Evolutionary conservation across 495 filamentous ascomycete species (phyloP).

Genomic region (Neurospora sp.): DNA sequence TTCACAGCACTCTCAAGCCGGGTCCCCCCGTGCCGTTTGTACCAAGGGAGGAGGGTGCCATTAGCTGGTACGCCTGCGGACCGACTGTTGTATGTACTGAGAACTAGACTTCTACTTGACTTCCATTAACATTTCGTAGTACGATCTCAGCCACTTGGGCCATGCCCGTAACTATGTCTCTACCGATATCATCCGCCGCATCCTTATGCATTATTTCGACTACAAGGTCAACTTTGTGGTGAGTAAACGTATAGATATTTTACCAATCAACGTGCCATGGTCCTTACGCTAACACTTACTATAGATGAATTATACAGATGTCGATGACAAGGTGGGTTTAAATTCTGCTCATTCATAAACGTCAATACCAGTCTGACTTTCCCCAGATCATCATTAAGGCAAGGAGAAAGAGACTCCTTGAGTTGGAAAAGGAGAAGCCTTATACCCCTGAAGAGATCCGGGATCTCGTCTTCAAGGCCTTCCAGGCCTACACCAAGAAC

Average conservation of each 20-base stretch:
- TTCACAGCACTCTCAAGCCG: constrained; percentile 70
- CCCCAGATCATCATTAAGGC: constrained; percentile 71
- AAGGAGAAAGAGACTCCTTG: constrained; percentile 66
- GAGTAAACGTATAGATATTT: background rate
- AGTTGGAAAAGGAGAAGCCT: constrained; percentile 39
- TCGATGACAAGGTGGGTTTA: constrained; percentile 70
- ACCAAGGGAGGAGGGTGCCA: constrained; percentile 61
- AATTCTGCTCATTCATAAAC: background rate
- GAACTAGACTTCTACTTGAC: background rate
- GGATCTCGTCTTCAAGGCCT: constrained; percentile 55
- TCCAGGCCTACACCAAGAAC: constrained; percentile 65
- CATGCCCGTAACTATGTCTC: constrained; percentile 84
- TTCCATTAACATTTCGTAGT: background rate
- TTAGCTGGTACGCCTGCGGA: constrained; percentile 85
- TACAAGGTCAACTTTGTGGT: constrained; percentile 76
- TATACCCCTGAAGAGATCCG: constrained; percentile 31
- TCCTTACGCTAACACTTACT: background rate
- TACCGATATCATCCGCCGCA: constrained; percentile 84
- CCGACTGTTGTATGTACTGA: constrained; percentile 48
- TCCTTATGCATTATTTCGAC: constrained; percentile 76
- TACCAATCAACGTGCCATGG: background rate
- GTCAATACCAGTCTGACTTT: background rate
- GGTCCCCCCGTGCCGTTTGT: constrained; percentile 63
- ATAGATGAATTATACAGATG: constrained; percentile 81
- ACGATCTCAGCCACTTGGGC: constrained; percentile 3